A percentile compares a stretch with the other conserved stretches of the same genome.
phyloP scores from a whole-genome alignment of 331 rosid genomes.

The Pyrus hybrid region DNA sequence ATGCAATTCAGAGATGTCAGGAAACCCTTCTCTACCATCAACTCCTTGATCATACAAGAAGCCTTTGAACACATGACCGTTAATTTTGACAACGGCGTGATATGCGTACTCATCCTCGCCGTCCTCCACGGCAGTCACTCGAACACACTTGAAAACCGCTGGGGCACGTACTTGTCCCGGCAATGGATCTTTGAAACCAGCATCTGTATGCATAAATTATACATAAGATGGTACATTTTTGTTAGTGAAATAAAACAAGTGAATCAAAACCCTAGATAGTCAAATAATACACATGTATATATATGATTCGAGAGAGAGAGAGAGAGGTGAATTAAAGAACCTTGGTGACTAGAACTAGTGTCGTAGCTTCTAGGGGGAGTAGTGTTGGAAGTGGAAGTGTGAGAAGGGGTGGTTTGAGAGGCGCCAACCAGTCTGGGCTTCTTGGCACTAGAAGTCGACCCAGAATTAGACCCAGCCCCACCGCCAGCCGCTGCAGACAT shows the following conservation, averaged over 20 bases:
- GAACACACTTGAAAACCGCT: slow-evolving; percentile 91
- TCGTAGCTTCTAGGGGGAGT: slow-evolving; percentile 96
- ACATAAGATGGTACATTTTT: neutral
- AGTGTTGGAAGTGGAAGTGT: slow-evolving; percentile 83
- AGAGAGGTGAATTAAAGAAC: neutral
- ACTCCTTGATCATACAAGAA: slow-evolving; percentile 75
- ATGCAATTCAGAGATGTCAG: slow-evolving; percentile 69
- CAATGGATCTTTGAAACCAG: slow-evolving; percentile 45
- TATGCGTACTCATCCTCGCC: slow-evolving; percentile 82
- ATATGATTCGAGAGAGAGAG: neutral
- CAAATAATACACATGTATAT: neutral
- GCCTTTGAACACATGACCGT: slow-evolving; percentile 87
- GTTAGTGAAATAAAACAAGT: neutral
- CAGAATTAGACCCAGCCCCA: slow-evolving; percentile 39
- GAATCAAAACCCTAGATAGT: neutral
- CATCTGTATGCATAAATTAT: slow-evolving; percentile 37
- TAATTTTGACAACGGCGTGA: slow-evolving; percentile 78
- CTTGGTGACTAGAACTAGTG: slow-evolving; percentile 90
- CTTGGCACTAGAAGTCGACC: slow-evolving; percentile 50
- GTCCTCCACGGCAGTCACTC: slow-evolving; percentile 79
- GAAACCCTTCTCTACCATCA: slow-evolving; percentile 50
- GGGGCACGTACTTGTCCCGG: slow-evolving; percentile 77
- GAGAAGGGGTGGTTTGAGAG: slow-evolving; percentile 76
- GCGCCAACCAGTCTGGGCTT: slow-evolving; percentile 56
- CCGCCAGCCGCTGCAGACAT: slow-evolving; percentile 14